Conservation (phyloP, 1,284 basidiomycete genomes). For the Ceratobasidium papillatum region DNA sequence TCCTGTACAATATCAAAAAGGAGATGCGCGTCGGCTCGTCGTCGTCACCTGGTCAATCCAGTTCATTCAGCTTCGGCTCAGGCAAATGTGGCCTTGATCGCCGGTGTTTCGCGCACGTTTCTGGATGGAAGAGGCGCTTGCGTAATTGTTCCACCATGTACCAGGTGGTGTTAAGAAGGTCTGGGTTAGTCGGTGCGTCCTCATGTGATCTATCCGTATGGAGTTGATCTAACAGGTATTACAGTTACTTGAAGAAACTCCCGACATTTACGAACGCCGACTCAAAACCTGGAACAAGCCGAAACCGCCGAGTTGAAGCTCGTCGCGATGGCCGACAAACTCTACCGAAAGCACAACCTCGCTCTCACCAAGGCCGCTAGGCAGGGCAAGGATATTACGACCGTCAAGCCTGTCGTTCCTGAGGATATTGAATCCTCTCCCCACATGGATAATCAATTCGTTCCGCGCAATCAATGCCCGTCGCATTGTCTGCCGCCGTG, state of each 20-base stretch:
- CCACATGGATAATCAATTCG: constrained; percentile 60
- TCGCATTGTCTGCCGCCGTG: constrained; percentile 65
- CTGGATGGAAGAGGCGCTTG: constrained; percentile 67
- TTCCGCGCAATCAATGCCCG: constrained; percentile 65
- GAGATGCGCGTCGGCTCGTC: constrained; percentile 74
- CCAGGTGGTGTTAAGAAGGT: constrained; percentile 79
- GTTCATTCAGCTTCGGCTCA: constrained; percentile 71
- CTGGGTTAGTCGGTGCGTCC: constrained; percentile 70
- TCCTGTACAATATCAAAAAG: constrained; percentile 71
- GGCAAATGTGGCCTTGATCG: constrained; percentile 80
- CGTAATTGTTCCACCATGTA: constrained; percentile 70
- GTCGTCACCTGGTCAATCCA: constrained; percentile 71
- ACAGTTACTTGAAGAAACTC: constrained; percentile 63
- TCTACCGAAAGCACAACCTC: constrained; percentile 50
- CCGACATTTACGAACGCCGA: constrained; percentile 70
- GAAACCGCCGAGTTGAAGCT: constrained; percentile 70
- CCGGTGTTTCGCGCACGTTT: constrained; percentile 71
- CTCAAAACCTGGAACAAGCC: constrained; percentile 63
- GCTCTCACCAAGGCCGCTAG: no score
- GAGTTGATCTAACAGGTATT: constrained; percentile 6
- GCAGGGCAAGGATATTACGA: no score
- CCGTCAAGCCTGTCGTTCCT: no score
- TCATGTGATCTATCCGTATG: background rate
- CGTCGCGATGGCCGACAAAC: constrained; percentile 62
- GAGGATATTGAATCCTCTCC: constrained; percentile 50